Percentiles rank a stretch among this genome's conserved stretches.
Evolutionary conservation across 1,284 basidiomycete genomes (phyloP).

Genomic region (Rhodotorula sp.): DNA sequence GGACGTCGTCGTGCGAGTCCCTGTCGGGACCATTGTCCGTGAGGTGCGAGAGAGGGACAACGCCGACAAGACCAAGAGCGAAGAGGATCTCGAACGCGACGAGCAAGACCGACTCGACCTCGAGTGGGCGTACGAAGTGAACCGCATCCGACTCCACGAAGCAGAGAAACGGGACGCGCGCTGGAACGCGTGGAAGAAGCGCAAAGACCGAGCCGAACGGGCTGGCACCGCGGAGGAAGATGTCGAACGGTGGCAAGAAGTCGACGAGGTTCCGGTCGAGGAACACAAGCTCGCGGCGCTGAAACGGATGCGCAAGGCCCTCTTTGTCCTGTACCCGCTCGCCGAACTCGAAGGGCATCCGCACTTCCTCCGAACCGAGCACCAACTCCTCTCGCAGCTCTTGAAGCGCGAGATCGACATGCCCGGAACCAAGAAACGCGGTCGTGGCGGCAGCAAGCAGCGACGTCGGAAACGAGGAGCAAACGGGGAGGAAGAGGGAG

Average conservation of each 20-base stretch:
- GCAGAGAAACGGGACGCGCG: slow-evolving; percentile 35
- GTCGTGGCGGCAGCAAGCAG: slow-evolving; percentile 48
- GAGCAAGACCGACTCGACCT: slow-evolving; percentile 62
- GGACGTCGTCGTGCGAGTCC: slow-evolving; percentile 74
- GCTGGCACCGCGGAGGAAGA: slow-evolving; percentile 15
- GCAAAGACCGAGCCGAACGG: slow-evolving; percentile 26
- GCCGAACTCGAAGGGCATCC: slow-evolving; percentile 36
- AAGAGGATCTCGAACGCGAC: slow-evolving; percentile 57
- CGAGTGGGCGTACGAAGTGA: slow-evolving; percentile 54
- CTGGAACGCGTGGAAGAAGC: slow-evolving; percentile 39
- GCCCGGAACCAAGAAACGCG: slow-evolving; percentile 40
- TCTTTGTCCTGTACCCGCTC: slow-evolving; percentile 45
- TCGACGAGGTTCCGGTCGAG: slow-evolving; percentile 20
- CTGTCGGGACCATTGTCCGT: slow-evolving; percentile 81
- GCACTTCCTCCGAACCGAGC: slow-evolving; percentile 35
- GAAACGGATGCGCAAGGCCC: slow-evolving; percentile 22
- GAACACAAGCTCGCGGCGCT: slow-evolving; percentile 20
- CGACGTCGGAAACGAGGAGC: slow-evolving; percentile 36
- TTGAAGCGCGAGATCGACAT: slow-evolving; percentile 37
- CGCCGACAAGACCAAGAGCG: slow-evolving; percentile 60
- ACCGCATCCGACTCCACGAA: slow-evolving; percentile 35
- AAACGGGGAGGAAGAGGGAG: slow-evolving; percentile 51
- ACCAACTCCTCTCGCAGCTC: slow-evolving; percentile 36
- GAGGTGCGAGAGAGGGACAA: slow-evolving; percentile 61
- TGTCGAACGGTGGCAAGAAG: slow-evolving; percentile 31